Percentiles rank a stretch among this genome's conserved stretches.
phyloP scores from a whole-genome alignment of 2,329 filamentous ascomycete genomes.

The Pleoardoris graminearum region DNA sequence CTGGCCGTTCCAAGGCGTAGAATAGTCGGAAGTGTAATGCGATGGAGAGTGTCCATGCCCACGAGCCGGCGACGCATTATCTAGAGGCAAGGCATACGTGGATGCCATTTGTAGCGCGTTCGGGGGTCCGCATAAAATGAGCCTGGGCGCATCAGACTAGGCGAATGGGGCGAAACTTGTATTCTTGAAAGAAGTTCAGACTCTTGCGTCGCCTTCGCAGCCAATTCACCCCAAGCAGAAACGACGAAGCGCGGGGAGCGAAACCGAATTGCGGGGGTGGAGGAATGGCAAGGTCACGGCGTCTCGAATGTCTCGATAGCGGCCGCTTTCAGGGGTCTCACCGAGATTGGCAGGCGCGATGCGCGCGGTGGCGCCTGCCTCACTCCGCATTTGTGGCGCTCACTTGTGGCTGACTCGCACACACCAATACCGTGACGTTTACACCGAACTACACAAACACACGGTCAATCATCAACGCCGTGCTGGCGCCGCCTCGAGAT shows the following conservation, averaged over 20 bases:
- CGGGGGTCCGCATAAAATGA: slow-evolving; percentile 20
- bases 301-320: slow-evolving; percentile 26
- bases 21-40: slow-evolving; percentile 36
- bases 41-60: slow-evolving; percentile 47
- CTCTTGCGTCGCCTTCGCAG: slow-evolving; percentile 6
- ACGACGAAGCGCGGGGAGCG: slow-evolving; percentile 6
- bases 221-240: slow-evolving; percentile 8
- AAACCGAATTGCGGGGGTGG: slow-evolving; percentile 14
- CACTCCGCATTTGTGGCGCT: slow-evolving; percentile 21
- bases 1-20: slow-evolving; percentile 24
- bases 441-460: background rate
- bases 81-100: slow-evolving; percentile 50
- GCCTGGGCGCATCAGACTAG: slow-evolving; percentile 13
- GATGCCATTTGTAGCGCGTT: slow-evolving; percentile 46
- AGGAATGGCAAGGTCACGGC: slow-evolving; percentile 13
- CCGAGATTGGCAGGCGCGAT: slow-evolving; percentile 7
- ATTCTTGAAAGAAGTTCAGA: background rate
- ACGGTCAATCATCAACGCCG: too few species aligned
- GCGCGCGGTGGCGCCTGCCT: slow-evolving; percentile 14
- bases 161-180: slow-evolving; percentile 12
- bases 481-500: background rate
- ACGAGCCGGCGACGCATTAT: slow-evolving; percentile 36
- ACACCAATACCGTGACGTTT: background rate
- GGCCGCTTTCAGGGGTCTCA: slow-evolving; percentile 28
- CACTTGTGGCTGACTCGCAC: slow-evolving; percentile 16